Evolutionary conservation across 306 rosid species (phyloP), one percentile per base, ranked within the genome.

Genomic region (Vicia faba): DNA sequence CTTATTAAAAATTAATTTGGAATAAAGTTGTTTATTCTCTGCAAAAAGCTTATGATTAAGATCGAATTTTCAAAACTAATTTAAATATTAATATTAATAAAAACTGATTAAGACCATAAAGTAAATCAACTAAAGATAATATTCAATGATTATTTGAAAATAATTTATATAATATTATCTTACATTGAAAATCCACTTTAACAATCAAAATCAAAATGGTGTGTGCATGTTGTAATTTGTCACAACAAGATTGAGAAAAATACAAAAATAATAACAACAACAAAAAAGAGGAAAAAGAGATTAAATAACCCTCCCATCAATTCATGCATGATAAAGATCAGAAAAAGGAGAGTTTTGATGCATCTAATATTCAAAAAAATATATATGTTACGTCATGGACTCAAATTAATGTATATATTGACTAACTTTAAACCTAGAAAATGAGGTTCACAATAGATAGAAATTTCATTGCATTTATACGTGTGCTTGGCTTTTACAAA

Each of bases 381-480:
- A n/a, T n/a, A n/a, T n/a, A 43, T 64, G 80, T 78, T 69, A 58
- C 79, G 64, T 69, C 66, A 71, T 65, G 76, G 70, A 63, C 45
- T 78, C 63, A 71, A 61, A 70, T 62, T 72, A 69, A 31, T 49
- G 68, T 69, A 77, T 69, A 1, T 12, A 20, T 82, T 62, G 86
- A 82, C 72, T 40, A 14, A 74, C 68, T 71, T 70, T 35, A 54
- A 67, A 19, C n/a, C 31, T 55, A 39, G 51, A 67, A 69, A 61
- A 69, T 69, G 62, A 54, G 71, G 80, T 69, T 75, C 18, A 9
- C 10, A 68, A 39, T 10, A 60, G 48, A 78, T 7, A 16, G 50
- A 43, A 58, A 57, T 67, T 71, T 67, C 33, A 67, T 67, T 62
- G 68, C 72, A 39, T 51, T 13, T 51, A 51, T 63, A 70, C 31